phyloP scores from a whole-genome alignment of 352 stramenopile genomes.

The Pythium pyrilobum region DNA sequence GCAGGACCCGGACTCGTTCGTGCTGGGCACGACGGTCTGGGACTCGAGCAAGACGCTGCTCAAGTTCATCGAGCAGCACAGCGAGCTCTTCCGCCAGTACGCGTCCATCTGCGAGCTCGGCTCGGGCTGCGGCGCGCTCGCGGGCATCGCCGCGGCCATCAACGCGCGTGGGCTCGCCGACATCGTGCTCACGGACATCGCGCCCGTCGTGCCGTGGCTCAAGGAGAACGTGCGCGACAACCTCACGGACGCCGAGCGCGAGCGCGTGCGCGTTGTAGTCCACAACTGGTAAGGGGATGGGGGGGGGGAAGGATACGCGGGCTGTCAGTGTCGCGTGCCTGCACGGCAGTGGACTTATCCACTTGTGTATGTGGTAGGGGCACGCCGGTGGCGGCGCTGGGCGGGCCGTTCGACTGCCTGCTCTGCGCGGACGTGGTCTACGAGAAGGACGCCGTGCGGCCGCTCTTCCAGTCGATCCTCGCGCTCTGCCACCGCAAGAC shows the following conservation, averaged over 20 bases:
- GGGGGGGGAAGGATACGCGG: neutral
- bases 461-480: conserved; percentile 73
- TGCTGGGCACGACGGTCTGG: conserved; percentile 79
- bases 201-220: conserved; percentile 72
- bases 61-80: conserved; percentile 77
- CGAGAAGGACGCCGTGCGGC: conserved; percentile 69
- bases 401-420: conserved; percentile 72
- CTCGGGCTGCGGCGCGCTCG: conserved; percentile 64
- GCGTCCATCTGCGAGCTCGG: conserved; percentile 72
- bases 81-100: conserved; percentile 40
- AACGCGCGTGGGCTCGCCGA: conserved; percentile 46
- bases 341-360: too few relatives aligned
- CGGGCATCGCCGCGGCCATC: conserved; percentile 70
- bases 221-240: conserved; percentile 63
- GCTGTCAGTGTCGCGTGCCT: too few relatives aligned
- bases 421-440: conserved; percentile 80
- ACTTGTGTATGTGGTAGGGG: conserved; percentile 33
- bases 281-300: conserved; percentile 18
- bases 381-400: conserved; percentile 44
- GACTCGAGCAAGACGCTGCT: conserved; percentile 83
- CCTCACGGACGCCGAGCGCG: conserved; percentile 47
- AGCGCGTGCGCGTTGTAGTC: conserved; percentile 45
- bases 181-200: conserved; percentile 76
- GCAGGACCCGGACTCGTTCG: conserved; percentile 79
- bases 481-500: conserved; percentile 74